These are phyloP conservation scores for Neopestalotiopsis rosae DNA, from an alignment of 2,329 filamentous ascomycete genomes.

Conservation along the genomic window DNA sequence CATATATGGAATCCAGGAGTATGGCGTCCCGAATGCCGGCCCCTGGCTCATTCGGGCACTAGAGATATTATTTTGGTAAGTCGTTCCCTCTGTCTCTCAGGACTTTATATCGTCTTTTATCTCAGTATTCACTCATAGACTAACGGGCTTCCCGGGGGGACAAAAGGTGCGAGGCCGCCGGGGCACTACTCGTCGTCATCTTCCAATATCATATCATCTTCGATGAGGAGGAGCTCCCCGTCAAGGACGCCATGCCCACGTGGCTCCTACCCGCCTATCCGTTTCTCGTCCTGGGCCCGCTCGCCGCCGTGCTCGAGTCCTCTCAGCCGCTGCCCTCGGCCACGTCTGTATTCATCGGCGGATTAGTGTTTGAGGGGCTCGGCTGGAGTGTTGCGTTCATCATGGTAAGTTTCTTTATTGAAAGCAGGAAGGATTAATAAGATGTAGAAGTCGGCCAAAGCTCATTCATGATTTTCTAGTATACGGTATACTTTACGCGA, in stretches of 20 bases:
- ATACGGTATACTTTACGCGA: slow-evolving; percentile 52
- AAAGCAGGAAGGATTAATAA: background rate
- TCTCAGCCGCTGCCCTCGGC: slow-evolving; percentile 46
- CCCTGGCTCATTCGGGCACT: slow-evolving; percentile 52
- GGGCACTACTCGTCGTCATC: slow-evolving; percentile 18
- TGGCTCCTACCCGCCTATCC: slow-evolving; percentile 59
- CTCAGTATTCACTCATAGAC: background rate
- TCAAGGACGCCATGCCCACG: slow-evolving; percentile 55
- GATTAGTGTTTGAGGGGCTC: slow-evolving; percentile 54
- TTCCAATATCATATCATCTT: slow-evolving; percentile 23
- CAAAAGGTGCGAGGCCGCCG: slow-evolving; percentile 34
- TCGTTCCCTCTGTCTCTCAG: background rate
- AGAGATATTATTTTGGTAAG: slow-evolving; percentile 53
- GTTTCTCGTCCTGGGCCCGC: slow-evolving; percentile 55
- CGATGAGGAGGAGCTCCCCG: slow-evolving; percentile 40
- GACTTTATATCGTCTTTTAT: background rate
- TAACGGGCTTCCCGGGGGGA: background rate
- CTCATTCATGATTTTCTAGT: background rate
- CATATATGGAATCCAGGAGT: slow-evolving; percentile 66
- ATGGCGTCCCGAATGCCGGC: slow-evolving; percentile 44
- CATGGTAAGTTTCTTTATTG: slow-evolving; percentile 42
- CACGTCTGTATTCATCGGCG: slow-evolving; percentile 52
- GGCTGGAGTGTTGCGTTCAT: slow-evolving; percentile 55
- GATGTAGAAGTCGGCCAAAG: background rate
- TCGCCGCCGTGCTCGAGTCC: slow-evolving; percentile 50